Base-by-base conservation (phyloP, 768 basidiomycete species). In the Pholiota molesta region DNA sequence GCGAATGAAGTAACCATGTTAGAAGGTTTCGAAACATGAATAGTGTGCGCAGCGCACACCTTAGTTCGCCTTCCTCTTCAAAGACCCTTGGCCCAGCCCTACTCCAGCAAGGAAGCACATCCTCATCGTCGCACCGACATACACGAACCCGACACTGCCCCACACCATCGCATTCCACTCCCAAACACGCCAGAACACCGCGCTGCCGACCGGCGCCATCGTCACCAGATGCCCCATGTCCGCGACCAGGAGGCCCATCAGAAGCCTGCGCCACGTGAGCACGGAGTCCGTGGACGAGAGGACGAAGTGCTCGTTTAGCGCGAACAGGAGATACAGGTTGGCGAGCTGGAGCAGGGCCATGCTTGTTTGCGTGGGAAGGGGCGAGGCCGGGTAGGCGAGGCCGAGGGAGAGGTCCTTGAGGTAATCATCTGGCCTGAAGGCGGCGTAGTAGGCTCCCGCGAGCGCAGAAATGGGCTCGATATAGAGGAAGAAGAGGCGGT, bases 131-230 rank as follows among this genome's bases (percentile, higher is more conserved):
- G 81, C 83, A 1, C 83, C 83, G 11, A 74, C 52, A 59, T 83
- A 84, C 8, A 83, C 83, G 51, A 83, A 83, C 13, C 81, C 82
- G n/a, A 83, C 77, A 51, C 81, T 83, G 0, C 83, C 82, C 81
- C 80, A 84, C 23, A 74, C 73, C 83, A 84, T 83, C 55, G 80
- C 81, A 64, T 82, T 82, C 82, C 82, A 84, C 40, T 73, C 74
- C 77, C 74, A 74, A n/a, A 80, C 71, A 19, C 71, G 69, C 77
- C 79, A 78, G 63, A 78, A 83, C 21, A 81, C 76, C 11, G 74
- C 75, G 5, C 54, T 51, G 19, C 80, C 82, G 9, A 79, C 71
- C 13, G 81, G 80, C 9, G 73, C 71, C 78, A 83, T 81, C 39
- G 77, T 79, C 33, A 73, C 61, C 11, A 84, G 71, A 67, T 84